Base-by-base conservation (phyloP, 2,329 filamentous ascomycete genomes). In the Alternaria burnsii region DNA sequence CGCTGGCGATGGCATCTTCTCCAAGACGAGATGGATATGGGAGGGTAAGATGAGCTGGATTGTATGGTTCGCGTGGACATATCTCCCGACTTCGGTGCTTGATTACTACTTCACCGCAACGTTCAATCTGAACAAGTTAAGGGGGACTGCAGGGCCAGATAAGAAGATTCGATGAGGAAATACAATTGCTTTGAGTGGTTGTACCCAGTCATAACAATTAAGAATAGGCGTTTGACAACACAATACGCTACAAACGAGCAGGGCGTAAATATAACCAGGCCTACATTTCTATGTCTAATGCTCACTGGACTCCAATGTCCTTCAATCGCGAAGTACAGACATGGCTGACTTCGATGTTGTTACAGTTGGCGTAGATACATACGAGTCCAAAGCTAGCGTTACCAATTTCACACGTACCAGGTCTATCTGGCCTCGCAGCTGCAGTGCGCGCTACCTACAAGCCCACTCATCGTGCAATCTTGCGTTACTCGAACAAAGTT, bases 41-140 rank as follows among this genome's bases (percentile, higher is more conserved):
- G 85, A 85, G 58, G 86, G 86, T 1, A 82, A 82, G 59, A 82
- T 80, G 72, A 76, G 76, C 43, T 82, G 79, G 78, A 56, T 82
- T 34, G 81, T 84, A 3, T 86, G 79, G 81, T 86, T 79, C 76
- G 67, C 81, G 16, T 78, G 69, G 65, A 81, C 76, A 2, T 87
- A 81, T 41, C 80, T 85, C 71, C 82, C 85, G 2, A 69, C 68
- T 14, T 74, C 71, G 43, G 66, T 80, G 3, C 67, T 83, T 59
- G 82, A 84, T 46, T 73, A 70, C 52, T 69, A 78, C n/a, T 81
- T 87, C 67, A 79, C 78, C 22, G 76, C 77, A n/a, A 84, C 82
- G 75, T 87, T 87, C 73, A 80, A 82, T 62, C 69, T 87, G 57
- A 78, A 80, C 72, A 84, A 81, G 62, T 69, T 86, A 59, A 79